These are phyloP conservation scores for Lolium rigidum DNA, from an alignment of 176 grass and related monocot genomes.

Conservation along the genomic window DNA sequence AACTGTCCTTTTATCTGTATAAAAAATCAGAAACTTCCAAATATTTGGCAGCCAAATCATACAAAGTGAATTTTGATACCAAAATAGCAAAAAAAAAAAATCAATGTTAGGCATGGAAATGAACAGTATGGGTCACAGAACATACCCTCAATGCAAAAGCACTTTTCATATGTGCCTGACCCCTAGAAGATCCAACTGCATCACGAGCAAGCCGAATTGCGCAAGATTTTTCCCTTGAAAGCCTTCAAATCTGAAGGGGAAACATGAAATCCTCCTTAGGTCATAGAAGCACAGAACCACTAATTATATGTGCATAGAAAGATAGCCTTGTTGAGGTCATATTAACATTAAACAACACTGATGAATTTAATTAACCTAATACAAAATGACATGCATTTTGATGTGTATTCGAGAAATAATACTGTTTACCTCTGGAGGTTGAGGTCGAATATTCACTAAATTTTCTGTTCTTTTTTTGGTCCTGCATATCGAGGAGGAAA, in stretches of 20 bases:
- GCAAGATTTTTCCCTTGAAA: slow-evolving; percentile 21
- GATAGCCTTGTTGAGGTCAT: not conserved
- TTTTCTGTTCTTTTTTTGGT: no score
- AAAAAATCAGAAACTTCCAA: slow-evolving; percentile 25
- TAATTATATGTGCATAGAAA: no score
- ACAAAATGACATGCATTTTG: no score
- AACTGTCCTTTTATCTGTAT: slow-evolving; percentile 32
- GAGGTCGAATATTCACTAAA: no score
- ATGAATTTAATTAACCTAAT: slow-evolving; percentile 15
- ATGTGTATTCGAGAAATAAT: no score
- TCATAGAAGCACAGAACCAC: slow-evolving; percentile 13
- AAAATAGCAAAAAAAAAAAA: not conserved
- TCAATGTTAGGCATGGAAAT: slow-evolving; percentile 21
- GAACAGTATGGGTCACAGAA: not conserved
- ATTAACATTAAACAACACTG: not conserved
- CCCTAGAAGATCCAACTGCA: slow-evolving; percentile 15
- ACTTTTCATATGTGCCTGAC: slow-evolving; percentile 13
- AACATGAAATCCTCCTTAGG: slow-evolving; percentile 13
- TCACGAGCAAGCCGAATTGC: slow-evolving; percentile 21
- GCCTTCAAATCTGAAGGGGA: slow-evolving; percentile 34
- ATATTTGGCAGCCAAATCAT: slow-evolving; percentile 22
- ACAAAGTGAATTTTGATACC: not conserved
- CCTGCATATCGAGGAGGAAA: no score
- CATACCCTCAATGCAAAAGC: not conserved
- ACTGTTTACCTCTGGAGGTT: no score